A percentile compares a stretch with the other conserved stretches of the same genome.
These are phyloP conservation scores for Ocimum tenuiflorum DNA, from an alignment of 257 asterid species.

Conservation along the genomic window DNA sequence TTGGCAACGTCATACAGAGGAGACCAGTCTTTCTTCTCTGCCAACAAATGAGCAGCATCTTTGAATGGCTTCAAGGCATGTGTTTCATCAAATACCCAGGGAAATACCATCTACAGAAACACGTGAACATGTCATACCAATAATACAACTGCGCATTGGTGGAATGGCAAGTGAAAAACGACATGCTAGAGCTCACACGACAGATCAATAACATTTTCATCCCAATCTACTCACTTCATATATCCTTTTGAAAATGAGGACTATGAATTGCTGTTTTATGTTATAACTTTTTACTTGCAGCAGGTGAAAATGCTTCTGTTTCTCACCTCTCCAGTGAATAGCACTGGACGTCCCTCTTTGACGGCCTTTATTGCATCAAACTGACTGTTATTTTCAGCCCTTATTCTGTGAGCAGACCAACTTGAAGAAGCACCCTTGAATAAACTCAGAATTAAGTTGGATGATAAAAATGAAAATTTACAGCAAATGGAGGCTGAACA, in stretches of 20 bases:
- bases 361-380: constrained; percentile 73
- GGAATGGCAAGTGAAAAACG: too few relatives aligned
- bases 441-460: constrained; percentile 23
- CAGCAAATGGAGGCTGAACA: neutral
- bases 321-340: constrained; percentile 87
- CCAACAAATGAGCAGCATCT: constrained; percentile 66
- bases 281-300: neutral
- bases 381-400: constrained; percentile 49
- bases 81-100: constrained; percentile 88
- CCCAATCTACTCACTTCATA: neutral
- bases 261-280: neutral
- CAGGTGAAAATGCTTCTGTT: constrained; percentile 9
- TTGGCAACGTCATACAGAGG: constrained; percentile 52
- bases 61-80: constrained; percentile 74
- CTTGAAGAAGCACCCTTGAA: constrained; percentile 73
- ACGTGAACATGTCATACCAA: too few relatives aligned
- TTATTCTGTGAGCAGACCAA: constrained; percentile 82
- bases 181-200: too few relatives aligned
- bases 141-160: too few relatives aligned
- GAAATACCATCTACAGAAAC: constrained; percentile 71
- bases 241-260: neutral
- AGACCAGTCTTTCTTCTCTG: constrained; percentile 89
- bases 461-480: neutral
- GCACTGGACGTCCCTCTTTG: constrained; percentile 65
- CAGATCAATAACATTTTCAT: neutral